These are phyloP conservation scores for Evernia prunastri DNA, from an alignment of 495 filamentous ascomycete species.

Conservation along the genomic window DNA sequence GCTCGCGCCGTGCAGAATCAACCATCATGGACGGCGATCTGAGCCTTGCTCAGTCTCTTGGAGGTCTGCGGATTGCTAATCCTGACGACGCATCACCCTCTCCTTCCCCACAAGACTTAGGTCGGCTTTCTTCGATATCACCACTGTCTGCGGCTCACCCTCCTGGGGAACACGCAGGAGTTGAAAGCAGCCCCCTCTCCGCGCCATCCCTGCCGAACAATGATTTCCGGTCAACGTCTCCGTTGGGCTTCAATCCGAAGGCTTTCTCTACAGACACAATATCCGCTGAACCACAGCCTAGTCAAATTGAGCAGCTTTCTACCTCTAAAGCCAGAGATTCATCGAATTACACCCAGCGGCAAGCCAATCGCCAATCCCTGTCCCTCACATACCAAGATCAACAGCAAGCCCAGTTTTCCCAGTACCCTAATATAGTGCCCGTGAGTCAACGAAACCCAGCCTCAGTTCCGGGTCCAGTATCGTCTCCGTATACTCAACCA, in stretches of 20 bases:
- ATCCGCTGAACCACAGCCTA: conserved; percentile 9
- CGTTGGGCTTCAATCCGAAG: conserved; percentile 36
- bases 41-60: conserved; percentile 86
- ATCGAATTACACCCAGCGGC: conserved; percentile 22
- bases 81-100: conserved; percentile 73
- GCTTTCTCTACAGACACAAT: conserved; percentile 29
- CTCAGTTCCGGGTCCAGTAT: conserved; percentile 47
- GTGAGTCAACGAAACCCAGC: conserved; percentile 25
- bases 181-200: conserved; percentile 9
- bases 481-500: conserved; percentile 48
- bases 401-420: conserved; percentile 40
- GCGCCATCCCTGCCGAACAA: conserved; percentile 16
- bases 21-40: conserved; percentile 80
- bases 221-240: conserved; percentile 25
- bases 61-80: conserved; percentile 94
- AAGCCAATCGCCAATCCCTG: conserved; percentile 35
- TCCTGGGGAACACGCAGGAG: conserved; percentile 2
- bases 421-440: conserved; percentile 33
- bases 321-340: conserved; percentile 19
- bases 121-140: conserved; percentile 17
- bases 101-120: conserved; percentile 37
- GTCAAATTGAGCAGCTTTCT: conserved; percentile 17
- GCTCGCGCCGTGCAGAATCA: background rate
- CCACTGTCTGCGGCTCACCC: conserved; percentile 19
- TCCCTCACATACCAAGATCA: conserved; percentile 41